A percentile compares a stretch with the other conserved stretches of the same genome.
Evolutionary conservation across 805 yeast genomes (phyloP).

Genomic region (Blastobotrys peoriensis): DNA sequence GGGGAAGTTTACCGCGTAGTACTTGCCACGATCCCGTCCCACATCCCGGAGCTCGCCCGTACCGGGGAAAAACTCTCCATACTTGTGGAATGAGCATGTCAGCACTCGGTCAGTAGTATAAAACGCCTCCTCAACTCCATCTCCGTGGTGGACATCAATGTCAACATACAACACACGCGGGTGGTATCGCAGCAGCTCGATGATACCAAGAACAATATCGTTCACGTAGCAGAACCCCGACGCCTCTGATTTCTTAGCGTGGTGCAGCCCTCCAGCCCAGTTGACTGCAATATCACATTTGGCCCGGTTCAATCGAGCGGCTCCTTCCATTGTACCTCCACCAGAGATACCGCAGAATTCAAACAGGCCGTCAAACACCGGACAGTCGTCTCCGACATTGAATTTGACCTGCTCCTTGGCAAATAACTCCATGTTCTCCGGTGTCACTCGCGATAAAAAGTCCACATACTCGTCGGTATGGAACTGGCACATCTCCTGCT

Average conservation of each 20-base stretch:
- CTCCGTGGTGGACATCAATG: slow-evolving; percentile 95
- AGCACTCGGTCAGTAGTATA: slow-evolving; percentile 91
- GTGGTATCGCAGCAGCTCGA: slow-evolving; percentile 79
- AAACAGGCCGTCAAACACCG: slow-evolving; percentile 90
- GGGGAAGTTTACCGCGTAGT: slow-evolving; percentile 88
- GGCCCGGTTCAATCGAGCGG: slow-evolving; percentile 76
- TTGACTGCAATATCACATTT: slow-evolving; percentile 92
- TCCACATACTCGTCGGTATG: slow-evolving; percentile 97
- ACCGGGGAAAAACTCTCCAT: slow-evolving; percentile 95
- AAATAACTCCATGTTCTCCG: slow-evolving; percentile 83
- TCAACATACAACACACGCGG: slow-evolving; percentile 91
- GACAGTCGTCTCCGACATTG: slow-evolving; percentile 96
- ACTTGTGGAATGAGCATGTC: slow-evolving; percentile 95
- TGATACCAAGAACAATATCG: slow-evolving; percentile 85
- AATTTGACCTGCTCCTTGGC: slow-evolving; percentile 84
- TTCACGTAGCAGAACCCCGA: slow-evolving; percentile 93
- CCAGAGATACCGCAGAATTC: slow-evolving; percentile 85
- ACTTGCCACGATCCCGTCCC: slow-evolving; percentile 84
- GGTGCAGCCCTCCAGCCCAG: slow-evolving; percentile 96
- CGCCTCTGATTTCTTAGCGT: slow-evolving; percentile 92
- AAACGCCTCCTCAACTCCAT: slow-evolving; percentile 97
- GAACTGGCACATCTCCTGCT: slow-evolving; percentile 96
- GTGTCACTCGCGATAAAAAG: slow-evolving; percentile 82
- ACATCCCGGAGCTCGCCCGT: slow-evolving; percentile 88
- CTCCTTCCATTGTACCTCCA: slow-evolving; percentile 86